Conservation (phyloP, 352 stramenopile species). For the Pythium monospermum region DNA sequence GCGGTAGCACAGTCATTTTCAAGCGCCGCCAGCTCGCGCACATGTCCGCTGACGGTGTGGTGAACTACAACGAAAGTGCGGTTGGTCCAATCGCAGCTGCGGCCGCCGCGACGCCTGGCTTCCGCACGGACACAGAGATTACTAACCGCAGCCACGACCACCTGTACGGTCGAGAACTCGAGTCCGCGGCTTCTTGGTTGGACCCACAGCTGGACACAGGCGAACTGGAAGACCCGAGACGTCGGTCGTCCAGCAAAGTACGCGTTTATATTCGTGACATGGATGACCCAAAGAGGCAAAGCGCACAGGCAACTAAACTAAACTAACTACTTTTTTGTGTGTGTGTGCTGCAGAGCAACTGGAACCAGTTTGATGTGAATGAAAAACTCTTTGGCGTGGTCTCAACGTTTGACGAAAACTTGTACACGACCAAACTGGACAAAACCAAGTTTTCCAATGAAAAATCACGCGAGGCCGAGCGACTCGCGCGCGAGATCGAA, state of each 20-base stretch:
- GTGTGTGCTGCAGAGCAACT: conserved; percentile 40
- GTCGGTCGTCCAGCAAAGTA: conserved; percentile 37
- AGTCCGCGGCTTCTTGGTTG: conserved; percentile 72
- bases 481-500: conserved; percentile 95
- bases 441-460: conserved; percentile 87
- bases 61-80: conserved; percentile 56
- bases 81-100: conserved; percentile 20
- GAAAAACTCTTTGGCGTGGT: conserved; percentile 95
- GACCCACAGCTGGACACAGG: conserved; percentile 74
- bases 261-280: background rate
- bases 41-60: conserved; percentile 45
- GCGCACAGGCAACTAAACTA: too few relatives aligned
- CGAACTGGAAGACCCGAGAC: conserved; percentile 54
- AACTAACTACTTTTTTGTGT: too few relatives aligned
- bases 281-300: background rate
- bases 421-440: conserved; percentile 98
- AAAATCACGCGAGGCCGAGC: conserved; percentile 87
- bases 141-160: conserved; percentile 63
- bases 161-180: conserved; percentile 60
- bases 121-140: conserved; percentile 91
- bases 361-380: conserved; percentile 98
- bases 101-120: conserved; percentile 22
- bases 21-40: conserved; percentile 61
- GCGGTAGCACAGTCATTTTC: conserved; percentile 74
- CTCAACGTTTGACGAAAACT: conserved; percentile 95